Base-by-base conservation (phyloP, 1,284 basidiomycete genomes). In the Neolentinus lepideus region DNA sequence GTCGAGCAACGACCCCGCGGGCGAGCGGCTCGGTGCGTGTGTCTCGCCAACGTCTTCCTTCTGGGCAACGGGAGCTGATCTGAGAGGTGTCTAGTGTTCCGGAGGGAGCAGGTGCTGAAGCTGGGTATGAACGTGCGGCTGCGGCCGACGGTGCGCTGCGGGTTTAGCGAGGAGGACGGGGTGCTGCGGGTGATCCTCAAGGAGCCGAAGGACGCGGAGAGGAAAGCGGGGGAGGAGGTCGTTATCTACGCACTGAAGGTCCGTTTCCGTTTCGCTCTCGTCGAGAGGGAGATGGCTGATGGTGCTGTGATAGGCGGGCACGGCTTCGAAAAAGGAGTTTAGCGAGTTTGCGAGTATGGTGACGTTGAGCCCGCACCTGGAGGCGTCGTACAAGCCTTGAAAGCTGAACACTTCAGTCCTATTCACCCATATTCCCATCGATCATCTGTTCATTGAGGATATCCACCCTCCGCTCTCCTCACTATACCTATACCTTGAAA, bases 91-190 rank as follows among this genome's bases (percentile, higher is more conserved):
- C n/a, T 57, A 85, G 84, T 85, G 12, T 85, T 86, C 68, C 79
- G 84, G 16, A 79, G 84, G 3, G 84, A 85, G 60, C 82, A 82
- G 0, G 67, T 86, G 29, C 80, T 81, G 72, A 80, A 86, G 62
- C 80, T 85, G 2, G 79, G 82, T 1, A 82, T 86, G 81, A 85
- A 85, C 63, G 71, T 83, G 33, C 76, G 76, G 19, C 63, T 86
- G 52, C 69, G 71, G 33, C 71, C 79, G 6, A 66, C 76, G 3
- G 72, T 85, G 35, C 76, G 80, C 26, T 84, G 80, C 59, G 73
- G 77, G 21, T 84, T 75, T 62, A 80, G 84, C 58, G 67, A 71
- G 26, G 73, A 76, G 46, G 83, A 85, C 58, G 73, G 73, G 54
- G 72, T 78, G 10, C 66, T 85, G 45, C 78, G 82, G 22, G 64